These are phyloP conservation scores for Talaromyces ruber DNA, from an alignment of 495 filamentous ascomycete genomes.

Conservation along the genomic window DNA sequence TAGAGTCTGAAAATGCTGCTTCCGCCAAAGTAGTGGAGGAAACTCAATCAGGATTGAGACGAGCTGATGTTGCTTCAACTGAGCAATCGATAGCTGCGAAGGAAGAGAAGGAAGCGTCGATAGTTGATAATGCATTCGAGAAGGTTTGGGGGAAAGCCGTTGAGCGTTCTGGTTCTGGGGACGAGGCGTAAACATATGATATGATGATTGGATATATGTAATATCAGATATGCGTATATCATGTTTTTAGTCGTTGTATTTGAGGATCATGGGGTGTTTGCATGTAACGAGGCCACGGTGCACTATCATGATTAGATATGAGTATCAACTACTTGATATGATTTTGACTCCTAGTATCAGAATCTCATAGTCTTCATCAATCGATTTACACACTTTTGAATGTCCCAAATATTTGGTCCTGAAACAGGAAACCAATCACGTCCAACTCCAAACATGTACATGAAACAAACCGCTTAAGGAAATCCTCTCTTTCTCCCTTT, in stretches of 20 bases:
- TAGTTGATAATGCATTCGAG: slow-evolving; percentile 21
- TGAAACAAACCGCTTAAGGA: slow-evolving; percentile 6
- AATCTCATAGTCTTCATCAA: background rate
- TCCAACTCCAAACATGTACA: slow-evolving; percentile 21
- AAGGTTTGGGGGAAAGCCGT: slow-evolving; percentile 37
- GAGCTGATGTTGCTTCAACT: slow-evolving; percentile 16
- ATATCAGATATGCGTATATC: background rate
- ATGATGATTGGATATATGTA: background rate
- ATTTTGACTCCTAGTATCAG: background rate
- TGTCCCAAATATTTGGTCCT: background rate
- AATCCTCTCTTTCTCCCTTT: background rate
- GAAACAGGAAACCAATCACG: slow-evolving; percentile 1
- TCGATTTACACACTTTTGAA: background rate
- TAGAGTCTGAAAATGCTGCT: slow-evolving; percentile 18
- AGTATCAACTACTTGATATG: background rate
- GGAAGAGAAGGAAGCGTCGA: slow-evolving; percentile 6
- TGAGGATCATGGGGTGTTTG: background rate
- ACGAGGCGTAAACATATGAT: slow-evolving; percentile 1
- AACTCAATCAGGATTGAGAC: slow-evolving; percentile 11
- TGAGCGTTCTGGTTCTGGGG: slow-evolving; percentile 9
- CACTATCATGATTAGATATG: background rate
- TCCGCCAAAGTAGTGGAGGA: slow-evolving; percentile 6
- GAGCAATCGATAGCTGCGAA: slow-evolving; percentile 17
- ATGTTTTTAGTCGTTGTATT: background rate
- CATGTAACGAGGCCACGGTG: background rate